These are phyloP conservation scores for Fusarium domesticum DNA, from an alignment of 2,329 filamentous ascomycete genomes.

Conservation along the genomic window DNA sequence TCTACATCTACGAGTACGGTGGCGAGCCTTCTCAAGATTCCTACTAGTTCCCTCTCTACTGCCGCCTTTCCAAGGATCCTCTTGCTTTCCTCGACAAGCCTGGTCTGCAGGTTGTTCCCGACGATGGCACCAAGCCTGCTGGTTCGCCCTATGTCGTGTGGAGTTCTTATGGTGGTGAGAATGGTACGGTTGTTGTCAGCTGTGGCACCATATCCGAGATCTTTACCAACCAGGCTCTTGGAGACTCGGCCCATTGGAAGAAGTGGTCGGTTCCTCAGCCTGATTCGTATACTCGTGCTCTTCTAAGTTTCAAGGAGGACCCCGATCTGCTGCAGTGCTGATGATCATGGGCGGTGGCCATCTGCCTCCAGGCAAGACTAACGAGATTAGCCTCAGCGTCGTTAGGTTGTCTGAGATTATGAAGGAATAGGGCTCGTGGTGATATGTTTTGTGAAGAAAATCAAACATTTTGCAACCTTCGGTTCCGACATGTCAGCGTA, in stretches of 20 bases:
- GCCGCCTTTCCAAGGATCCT: conserved; percentile 41
- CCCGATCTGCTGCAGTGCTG: conserved; percentile 32
- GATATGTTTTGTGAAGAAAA: too few species aligned
- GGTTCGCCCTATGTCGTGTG: conserved; percentile 45
- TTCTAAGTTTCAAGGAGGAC: conserved; percentile 36
- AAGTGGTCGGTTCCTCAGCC: conserved; percentile 35
- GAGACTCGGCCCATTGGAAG: conserved; percentile 38
- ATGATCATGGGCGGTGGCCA: conserved; percentile 46
- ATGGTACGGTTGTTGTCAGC: conserved; percentile 45
- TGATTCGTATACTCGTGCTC: conserved; percentile 37
- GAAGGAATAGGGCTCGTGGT: conserved; percentile 22
- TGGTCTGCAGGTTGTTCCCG: conserved; percentile 33
- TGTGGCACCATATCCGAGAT: conserved; percentile 38
- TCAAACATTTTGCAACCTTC: too few species aligned
- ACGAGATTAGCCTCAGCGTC: conserved; percentile 41
- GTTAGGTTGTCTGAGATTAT: conserved; percentile 29
- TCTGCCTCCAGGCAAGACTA: conserved; percentile 47
- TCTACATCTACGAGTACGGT: conserved; percentile 64
- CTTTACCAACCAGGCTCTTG: conserved; percentile 42
- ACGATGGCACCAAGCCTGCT: conserved; percentile 35
- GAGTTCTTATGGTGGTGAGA: conserved; percentile 42
- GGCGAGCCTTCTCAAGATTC: conserved; percentile 37
- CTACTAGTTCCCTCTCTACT: conserved; percentile 44
- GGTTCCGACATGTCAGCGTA: too few species aligned
- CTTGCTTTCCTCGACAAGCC: conserved; percentile 35